phyloP scores from a whole-genome alignment of 495 filamentous ascomycete species.

The Aspergillus carlsbadensis region DNA sequence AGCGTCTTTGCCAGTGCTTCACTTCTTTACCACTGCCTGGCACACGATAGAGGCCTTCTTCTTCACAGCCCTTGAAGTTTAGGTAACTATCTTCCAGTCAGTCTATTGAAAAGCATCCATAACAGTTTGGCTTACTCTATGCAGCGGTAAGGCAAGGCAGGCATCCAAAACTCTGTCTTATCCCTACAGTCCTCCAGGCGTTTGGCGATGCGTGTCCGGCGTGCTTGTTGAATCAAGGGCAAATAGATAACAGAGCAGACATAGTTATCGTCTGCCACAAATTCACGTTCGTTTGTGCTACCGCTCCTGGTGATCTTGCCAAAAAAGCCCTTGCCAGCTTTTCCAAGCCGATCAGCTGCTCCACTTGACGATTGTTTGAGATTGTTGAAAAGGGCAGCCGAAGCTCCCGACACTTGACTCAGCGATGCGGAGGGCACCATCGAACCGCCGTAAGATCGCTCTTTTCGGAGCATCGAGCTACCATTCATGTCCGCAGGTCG shows the following conservation, averaged over 20 bases:
- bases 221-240: constrained; percentile 78
- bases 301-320: constrained; percentile 72
- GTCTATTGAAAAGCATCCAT: neutral
- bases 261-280: constrained; percentile 72
- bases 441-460: constrained; percentile 47
- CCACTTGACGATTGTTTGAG: constrained; percentile 69
- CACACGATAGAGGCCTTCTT: constrained; percentile 85
- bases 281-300: constrained; percentile 66
- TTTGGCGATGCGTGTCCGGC: constrained; percentile 83
- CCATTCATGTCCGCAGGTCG: constrained; percentile 41
- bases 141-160: constrained; percentile 83
- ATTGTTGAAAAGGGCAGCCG: constrained; percentile 67
- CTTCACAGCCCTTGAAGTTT: constrained; percentile 85
- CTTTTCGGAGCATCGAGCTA: constrained; percentile 38
- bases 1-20: constrained; percentile 82
- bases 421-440: constrained; percentile 57
- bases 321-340: constrained; percentile 75
- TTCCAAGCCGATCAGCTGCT: constrained; percentile 68
- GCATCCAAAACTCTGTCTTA: constrained; percentile 98
- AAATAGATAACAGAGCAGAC: constrained; percentile 74
- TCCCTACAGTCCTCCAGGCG: constrained; percentile 78
- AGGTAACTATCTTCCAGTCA: constrained; percentile 58
- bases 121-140: constrained; percentile 61
- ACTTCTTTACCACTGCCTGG: constrained; percentile 81
- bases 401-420: constrained; percentile 60